Conservation (phyloP, 2,329 filamentous ascomycete genomes). For the Penicillium sp. region DNA sequence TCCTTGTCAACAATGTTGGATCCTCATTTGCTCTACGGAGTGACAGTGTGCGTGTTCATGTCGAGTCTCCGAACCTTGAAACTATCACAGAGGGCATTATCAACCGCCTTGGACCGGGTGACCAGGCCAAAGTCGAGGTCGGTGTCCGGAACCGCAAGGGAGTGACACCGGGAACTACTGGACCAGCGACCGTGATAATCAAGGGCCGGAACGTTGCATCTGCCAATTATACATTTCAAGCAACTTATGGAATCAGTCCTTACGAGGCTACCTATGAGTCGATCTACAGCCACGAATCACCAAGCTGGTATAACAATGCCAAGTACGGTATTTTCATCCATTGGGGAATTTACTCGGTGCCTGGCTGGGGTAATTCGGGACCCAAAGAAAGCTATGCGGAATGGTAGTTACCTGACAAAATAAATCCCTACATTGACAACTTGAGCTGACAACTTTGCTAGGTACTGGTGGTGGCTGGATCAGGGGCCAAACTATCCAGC, state of each 20-base stretch:
- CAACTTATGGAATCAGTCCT: slow-evolving; percentile 31
- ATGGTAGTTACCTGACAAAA: slow-evolving; percentile 23
- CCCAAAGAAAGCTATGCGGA: slow-evolving; percentile 40
- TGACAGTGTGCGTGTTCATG: slow-evolving; percentile 32
- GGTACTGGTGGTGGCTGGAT: slow-evolving; percentile 48
- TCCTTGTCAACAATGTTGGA: slow-evolving; percentile 39
- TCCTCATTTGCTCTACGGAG: slow-evolving; percentile 31
- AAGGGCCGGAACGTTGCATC: slow-evolving; percentile 21
- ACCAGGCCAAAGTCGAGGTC: slow-evolving; percentile 37
- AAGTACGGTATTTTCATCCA: slow-evolving; percentile 61
- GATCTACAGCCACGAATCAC: slow-evolving; percentile 44
- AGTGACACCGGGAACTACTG: slow-evolving; percentile 26
- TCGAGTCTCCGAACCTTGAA: slow-evolving; percentile 31
- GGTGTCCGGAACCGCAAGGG: slow-evolving; percentile 34
- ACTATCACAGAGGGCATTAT: slow-evolving; percentile 36
- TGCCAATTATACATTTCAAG: slow-evolving; percentile 31
- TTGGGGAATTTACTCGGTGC: slow-evolving; percentile 55
- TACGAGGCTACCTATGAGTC: slow-evolving; percentile 38
- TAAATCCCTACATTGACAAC: background rate
- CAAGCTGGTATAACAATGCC: slow-evolving; percentile 52
- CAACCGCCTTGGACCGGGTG: slow-evolving; percentile 40
- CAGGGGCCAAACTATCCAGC: slow-evolving; percentile 41
- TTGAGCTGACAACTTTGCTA: background rate
- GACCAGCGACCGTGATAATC: slow-evolving; percentile 29
- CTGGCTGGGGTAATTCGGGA: slow-evolving; percentile 50